phyloP scores from a whole-genome alignment of 176 grass and related monocot species.

The Tillandsia leiboldiana region DNA sequence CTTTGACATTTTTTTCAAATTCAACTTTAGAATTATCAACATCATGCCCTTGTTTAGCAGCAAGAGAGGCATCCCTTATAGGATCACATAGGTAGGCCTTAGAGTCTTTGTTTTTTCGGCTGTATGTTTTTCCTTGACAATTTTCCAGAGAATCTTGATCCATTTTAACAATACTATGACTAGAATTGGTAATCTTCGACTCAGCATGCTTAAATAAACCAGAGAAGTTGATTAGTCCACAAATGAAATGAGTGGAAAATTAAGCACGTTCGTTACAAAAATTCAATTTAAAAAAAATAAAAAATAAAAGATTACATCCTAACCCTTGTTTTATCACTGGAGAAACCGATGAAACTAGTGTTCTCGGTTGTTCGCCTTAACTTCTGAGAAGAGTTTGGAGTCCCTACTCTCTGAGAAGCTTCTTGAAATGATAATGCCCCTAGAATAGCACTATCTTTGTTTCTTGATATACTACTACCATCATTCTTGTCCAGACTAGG shows the following conservation, averaged over 20 bases:
- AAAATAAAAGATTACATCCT: no score
- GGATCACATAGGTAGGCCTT: background rate
- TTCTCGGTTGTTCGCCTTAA: no score
- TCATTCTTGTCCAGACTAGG: constrained; percentile 18
- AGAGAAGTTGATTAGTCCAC: background rate
- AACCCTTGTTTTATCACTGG: no score
- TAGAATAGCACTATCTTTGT: constrained; percentile 11
- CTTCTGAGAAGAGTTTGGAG: no score
- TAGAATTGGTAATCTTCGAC: background rate
- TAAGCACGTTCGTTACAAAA: no score
- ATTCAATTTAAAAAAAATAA: no score
- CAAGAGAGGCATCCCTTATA: background rate
- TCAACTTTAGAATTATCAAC: background rate
- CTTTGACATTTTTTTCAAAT: background rate
- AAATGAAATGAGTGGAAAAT: background rate
- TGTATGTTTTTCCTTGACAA: background rate
- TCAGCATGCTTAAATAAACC: background rate
- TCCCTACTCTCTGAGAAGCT: background rate
- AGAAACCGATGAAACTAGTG: no score
- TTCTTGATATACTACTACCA: constrained; percentile 9
- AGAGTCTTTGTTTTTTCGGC: background rate
- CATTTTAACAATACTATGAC: background rate
- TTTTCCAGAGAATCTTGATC: background rate
- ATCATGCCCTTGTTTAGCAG: background rate
- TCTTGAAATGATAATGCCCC: constrained; percentile 5